Base-by-base conservation (phyloP, 306 rosid species). In the Cicer pinnatifidum region DNA sequence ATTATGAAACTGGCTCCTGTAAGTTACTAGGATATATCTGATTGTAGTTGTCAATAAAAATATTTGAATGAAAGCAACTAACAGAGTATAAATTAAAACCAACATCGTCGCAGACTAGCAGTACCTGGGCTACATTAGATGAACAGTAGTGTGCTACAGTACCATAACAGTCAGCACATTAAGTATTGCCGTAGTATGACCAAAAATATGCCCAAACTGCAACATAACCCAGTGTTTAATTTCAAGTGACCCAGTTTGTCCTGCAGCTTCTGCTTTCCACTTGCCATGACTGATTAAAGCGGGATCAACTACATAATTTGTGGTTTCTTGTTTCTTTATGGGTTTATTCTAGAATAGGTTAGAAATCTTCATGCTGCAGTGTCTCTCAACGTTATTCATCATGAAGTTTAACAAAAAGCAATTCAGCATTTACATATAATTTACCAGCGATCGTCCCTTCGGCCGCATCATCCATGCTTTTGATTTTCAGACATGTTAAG, bases 281-380 rank as follows among this genome's bases (percentile, higher is more conserved):
- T 57, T 48, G 23, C 13, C 12, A 11, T 47, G 73, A 47, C 45
- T 33, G 73, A 68, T 15, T 28, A 65, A 75, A 70, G 17, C 40
- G 66, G 58, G 38, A 28, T 28, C 23, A 53, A 41, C 52, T 66
- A 54, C 47, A 11, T 28, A 76, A 15, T 12, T 19, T 8, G 1
- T 52, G 66, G 11, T 65, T 51, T 66, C 17, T 13, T 43, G 3
- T 54, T 66, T 40, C 40, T 67, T 16, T 13, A 11, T 53, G 19
- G 43, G 73, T 67, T 67, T 1, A 28, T 43, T 73, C 47, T 76
- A 54, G 74, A 38, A 20, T 28, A 66, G 19, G 4, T 53, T 9
- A 8, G 8, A 20, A 17, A 66, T 44, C 50, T 33, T 45, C 33
- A 12, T 10, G 19, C 35, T 6, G 1, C 37, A 15, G 17, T 64